These are phyloP conservation scores for Monosporascus sp. DNA, from an alignment of 2,329 filamentous ascomycete species.

Conservation along the genomic window DNA sequence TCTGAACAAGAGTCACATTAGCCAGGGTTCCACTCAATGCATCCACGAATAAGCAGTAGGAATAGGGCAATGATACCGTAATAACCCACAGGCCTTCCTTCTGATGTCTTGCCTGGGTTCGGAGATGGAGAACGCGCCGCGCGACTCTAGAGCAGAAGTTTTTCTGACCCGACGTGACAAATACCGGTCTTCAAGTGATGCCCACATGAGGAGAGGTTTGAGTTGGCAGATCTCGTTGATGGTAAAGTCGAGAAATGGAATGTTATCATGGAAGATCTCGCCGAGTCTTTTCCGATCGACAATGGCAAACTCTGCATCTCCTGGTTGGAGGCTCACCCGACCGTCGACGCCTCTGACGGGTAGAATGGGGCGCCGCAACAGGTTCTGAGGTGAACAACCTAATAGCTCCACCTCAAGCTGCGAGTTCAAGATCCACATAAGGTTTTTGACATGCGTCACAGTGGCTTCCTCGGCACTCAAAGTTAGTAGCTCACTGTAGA, in stretches of 20 bases:
- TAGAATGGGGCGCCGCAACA: conserved; percentile 13
- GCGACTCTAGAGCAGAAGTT: conserved; percentile 20
- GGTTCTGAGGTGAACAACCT: background rate
- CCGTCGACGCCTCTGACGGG: conserved; percentile 17
- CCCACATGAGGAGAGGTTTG: conserved; percentile 28
- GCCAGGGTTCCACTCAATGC: background rate
- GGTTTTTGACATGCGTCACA: conserved; percentile 22
- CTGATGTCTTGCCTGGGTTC: conserved; percentile 20
- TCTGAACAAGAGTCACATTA: conserved; percentile 8
- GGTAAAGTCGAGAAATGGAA: conserved; percentile 30
- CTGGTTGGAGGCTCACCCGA: conserved; percentile 4
- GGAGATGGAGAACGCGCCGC: conserved; percentile 11
- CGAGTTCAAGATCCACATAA: conserved; percentile 27
- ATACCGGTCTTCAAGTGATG: conserved; percentile 23
- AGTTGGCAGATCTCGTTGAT: conserved; percentile 27
- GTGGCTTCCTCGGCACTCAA: background rate
- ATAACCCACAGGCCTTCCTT: conserved; percentile 24
- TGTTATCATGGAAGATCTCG: conserved; percentile 19
- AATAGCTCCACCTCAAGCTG: conserved; percentile 14
- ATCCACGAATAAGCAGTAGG: background rate
- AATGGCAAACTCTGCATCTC: conserved; percentile 25
- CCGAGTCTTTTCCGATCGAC: conserved; percentile 25
- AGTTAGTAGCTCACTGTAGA: conserved; percentile 6
- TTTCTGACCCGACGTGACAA: conserved; percentile 28
- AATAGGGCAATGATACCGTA: conserved; percentile 22